Evolutionary conservation across 2,329 filamentous ascomycete genomes (phyloP).

Genomic region (Sclerotinia sclerotiorum): DNA sequence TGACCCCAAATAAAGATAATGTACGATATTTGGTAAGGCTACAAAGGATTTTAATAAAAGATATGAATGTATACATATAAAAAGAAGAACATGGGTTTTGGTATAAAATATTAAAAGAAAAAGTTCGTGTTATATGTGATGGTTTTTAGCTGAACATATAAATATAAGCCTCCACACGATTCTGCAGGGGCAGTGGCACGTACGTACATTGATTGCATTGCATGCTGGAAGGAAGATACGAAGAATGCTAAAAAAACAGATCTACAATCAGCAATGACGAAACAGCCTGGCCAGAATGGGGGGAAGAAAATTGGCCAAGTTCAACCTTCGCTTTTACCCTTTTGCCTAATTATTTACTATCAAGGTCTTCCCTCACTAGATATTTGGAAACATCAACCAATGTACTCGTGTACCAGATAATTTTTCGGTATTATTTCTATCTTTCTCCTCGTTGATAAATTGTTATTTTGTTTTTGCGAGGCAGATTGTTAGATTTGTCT

Average conservation of each 20-base stretch:
- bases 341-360: not conserved
- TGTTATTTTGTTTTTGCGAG: not conserved
- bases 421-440: not conserved
- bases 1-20: not conserved
- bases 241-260: not conserved
- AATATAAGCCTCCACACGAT: not conserved
- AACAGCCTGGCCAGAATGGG: not conserved
- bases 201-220: not conserved
- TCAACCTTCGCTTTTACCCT: not conserved
- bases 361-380: not conserved
- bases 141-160: not conserved
- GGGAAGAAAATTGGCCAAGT: not conserved
- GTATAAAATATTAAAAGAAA: too few species aligned
- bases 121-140: too few species aligned
- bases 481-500: not conserved
- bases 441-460: not conserved
- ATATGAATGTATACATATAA: too few species aligned
- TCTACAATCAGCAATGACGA: slow-evolving; percentile 8
- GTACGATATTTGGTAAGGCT: not conserved
- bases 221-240: not conserved
- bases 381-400: not conserved
- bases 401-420: not conserved
- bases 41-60: not conserved
- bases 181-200: not conserved
- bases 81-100: too few species aligned